A percentile compares a stretch with the other conserved stretches of the same genome.
These are phyloP conservation scores for Viola pubescens DNA, from an alignment of 441 rosid genomes.

Conservation along the genomic window DNA sequence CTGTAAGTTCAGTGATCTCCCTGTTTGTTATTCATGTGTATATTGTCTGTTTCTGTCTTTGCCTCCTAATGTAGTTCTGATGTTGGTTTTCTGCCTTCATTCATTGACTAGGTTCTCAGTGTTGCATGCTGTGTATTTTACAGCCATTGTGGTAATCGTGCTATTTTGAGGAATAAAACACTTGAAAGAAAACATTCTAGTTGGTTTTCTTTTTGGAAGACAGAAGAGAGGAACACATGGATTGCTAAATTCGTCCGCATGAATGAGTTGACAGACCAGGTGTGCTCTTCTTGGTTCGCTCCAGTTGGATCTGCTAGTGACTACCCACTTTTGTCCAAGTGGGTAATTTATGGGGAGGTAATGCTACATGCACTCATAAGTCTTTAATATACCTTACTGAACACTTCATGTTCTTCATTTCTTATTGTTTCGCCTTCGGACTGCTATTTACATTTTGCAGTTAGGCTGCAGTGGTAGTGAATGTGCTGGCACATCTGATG, in stretches of 20 bases:
- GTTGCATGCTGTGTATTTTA: conserved; percentile 96
- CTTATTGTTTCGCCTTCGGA: conserved; percentile 3
- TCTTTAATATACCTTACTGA: conserved; percentile 8
- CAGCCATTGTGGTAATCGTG: conserved; percentile 96
- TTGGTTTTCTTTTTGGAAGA: conserved; percentile 73
- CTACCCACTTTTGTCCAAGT: conserved; percentile 92
- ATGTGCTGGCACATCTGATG: conserved; percentile 76
- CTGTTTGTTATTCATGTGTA: conserved; percentile 6
- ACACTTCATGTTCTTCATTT: conserved; percentile 1
- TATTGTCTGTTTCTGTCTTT: conserved; percentile 1
- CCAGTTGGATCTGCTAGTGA: conserved; percentile 99
- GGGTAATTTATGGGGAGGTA: conserved; percentile 99
- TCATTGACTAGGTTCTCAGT: conserved; percentile 71
- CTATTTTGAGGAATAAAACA: conserved; percentile 53
- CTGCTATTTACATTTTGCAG: conserved; percentile 28
- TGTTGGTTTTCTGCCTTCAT: conserved; percentile 10
- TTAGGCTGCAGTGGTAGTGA: conserved; percentile 55
- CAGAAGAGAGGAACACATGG: conserved; percentile 63
- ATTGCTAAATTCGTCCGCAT: conserved; percentile 63
- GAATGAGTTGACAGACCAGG: conserved; percentile 87
- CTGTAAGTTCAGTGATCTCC: conserved; percentile 46
- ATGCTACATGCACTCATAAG: conserved; percentile 12
- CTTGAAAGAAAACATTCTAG: conserved; percentile 45
- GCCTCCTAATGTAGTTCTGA: neutral
- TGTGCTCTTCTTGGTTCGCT: conserved; percentile 99